Evolutionary conservation across 2,329 filamentous ascomycete species (phyloP).

Genomic region (Fonsecaea pedrosoi): DNA sequence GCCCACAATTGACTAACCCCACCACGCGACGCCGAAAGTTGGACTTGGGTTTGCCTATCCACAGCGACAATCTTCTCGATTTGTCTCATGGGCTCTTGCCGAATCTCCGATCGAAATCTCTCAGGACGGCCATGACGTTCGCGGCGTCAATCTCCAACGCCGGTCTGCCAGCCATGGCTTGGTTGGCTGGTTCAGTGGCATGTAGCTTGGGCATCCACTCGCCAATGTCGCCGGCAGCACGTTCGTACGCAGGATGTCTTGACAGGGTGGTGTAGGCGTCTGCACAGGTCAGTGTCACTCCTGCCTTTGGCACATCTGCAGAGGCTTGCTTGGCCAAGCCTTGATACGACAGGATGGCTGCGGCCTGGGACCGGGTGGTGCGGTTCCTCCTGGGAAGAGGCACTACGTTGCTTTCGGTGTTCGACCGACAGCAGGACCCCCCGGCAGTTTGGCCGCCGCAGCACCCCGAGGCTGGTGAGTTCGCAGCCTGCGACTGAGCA

Average conservation of each 20-base stretch:
- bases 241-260: conserved; percentile 76
- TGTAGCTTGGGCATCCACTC: conserved; percentile 77
- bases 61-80: background rate
- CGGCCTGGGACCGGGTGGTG: conserved; percentile 38
- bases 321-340: conserved; percentile 42
- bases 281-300: conserved; percentile 72
- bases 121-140: conserved; percentile 84
- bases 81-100: conserved; percentile 47
- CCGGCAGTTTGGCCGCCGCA: conserved; percentile 65
- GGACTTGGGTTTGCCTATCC: background rate
- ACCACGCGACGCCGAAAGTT: background rate
- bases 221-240: conserved; percentile 74
- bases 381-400: conserved; percentile 31
- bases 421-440: conserved; percentile 37
- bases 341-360: conserved; percentile 21
- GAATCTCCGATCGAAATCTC: conserved; percentile 79
- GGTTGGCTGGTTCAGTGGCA: conserved; percentile 53
- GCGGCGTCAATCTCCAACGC: conserved; percentile 81
- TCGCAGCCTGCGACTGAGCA: conserved; percentile 50
- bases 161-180: conserved; percentile 49
- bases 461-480: conserved; percentile 61
- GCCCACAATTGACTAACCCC: background rate
- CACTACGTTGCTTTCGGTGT: conserved; percentile 40
- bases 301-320: conserved; percentile 45
- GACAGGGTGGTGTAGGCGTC: conserved; percentile 80